Evolutionary conservation across 352 stramenopile genomes (phyloP).

Genomic region (Phytophthora ohioensis): DNA sequence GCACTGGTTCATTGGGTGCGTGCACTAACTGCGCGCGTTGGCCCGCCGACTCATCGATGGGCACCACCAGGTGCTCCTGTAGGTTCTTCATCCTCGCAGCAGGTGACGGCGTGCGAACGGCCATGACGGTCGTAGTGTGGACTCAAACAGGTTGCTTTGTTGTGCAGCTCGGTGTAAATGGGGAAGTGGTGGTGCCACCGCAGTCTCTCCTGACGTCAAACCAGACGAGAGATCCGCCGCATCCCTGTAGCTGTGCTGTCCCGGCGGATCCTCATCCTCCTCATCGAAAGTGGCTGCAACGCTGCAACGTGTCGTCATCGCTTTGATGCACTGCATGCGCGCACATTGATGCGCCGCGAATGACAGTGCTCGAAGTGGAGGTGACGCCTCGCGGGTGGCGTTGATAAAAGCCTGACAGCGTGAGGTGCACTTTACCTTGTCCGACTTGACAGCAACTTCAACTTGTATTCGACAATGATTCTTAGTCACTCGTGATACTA

Average conservation of each 20-base stretch:
- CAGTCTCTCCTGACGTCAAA: no score
- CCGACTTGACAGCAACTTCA: conserved; percentile 4
- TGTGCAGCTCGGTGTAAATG: neutral
- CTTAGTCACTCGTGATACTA: neutral
- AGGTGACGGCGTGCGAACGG: neutral
- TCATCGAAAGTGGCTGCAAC: no score
- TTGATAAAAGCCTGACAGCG: no score
- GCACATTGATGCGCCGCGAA: neutral
- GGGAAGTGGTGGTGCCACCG: neutral
- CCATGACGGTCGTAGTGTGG: neutral
- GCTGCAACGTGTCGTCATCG: no score
- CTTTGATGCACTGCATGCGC: neutral
- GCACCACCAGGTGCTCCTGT: conserved; percentile 56
- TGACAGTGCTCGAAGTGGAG: neutral
- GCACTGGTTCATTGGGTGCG: conserved; percentile 45
- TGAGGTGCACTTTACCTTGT: neutral
- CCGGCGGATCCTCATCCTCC: no score
- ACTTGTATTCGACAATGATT: conserved; percentile 8
- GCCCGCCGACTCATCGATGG: conserved; percentile 48
- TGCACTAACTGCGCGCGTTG: conserved; percentile 55
- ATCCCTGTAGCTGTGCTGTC: no score
- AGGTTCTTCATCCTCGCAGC: conserved; percentile 49
- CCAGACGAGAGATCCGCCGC: no score
- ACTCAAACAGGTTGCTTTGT: neutral
- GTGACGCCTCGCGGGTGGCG: neutral